phyloP scores from a whole-genome alignment of 2,329 filamentous ascomycete genomes.

The Tolypocladium tundrense region DNA sequence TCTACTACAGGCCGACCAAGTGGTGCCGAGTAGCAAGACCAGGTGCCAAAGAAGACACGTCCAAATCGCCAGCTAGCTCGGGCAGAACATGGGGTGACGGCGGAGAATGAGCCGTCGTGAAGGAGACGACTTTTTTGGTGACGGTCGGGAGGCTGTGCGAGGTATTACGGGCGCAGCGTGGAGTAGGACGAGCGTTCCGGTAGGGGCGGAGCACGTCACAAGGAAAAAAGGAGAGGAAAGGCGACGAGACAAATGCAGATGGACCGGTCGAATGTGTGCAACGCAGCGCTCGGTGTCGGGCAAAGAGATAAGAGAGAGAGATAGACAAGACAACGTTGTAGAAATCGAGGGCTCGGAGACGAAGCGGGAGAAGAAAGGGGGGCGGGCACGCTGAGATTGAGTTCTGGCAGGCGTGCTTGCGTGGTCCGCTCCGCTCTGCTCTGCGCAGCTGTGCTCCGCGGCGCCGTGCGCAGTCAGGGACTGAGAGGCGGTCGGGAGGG shows the following conservation, averaged over 20 bases:
- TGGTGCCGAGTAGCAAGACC: constrained; percentile 13
- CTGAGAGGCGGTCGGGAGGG: constrained; percentile 13
- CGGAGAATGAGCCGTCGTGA: constrained; percentile 11
- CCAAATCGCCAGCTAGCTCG: constrained; percentile 18
- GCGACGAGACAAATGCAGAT: constrained; percentile 12
- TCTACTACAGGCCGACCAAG: constrained; percentile 11
- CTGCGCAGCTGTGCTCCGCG: constrained; percentile 7
- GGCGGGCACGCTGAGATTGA: constrained; percentile 8
- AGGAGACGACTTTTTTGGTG: constrained; percentile 5
- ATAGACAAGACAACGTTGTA: constrained; percentile 6
- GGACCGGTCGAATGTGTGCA: constrained; percentile 12
- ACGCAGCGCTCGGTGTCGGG: constrained; percentile 9
- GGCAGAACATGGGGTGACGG: constrained; percentile 21
- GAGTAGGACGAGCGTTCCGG: constrained; percentile 14
- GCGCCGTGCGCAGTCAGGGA: constrained; percentile 7
- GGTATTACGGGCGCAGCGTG: constrained; percentile 17
- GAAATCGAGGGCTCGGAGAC: constrained; percentile 9
- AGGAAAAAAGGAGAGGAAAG: constrained; percentile 13
- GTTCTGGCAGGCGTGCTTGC: constrained; percentile 7
- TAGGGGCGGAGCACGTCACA: constrained; percentile 15
- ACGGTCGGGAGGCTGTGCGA: constrained; percentile 7
- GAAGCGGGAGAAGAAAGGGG: constrained; percentile 21
- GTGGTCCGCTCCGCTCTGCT: not conserved
- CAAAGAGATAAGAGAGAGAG: constrained; percentile 11
- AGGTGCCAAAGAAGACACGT: constrained; percentile 21